A percentile compares a stretch with the other conserved stretches of the same genome.
Evolutionary conservation across 805 yeast genomes (phyloP).

Genomic region (Sugiyamaella valdiviana): DNA sequence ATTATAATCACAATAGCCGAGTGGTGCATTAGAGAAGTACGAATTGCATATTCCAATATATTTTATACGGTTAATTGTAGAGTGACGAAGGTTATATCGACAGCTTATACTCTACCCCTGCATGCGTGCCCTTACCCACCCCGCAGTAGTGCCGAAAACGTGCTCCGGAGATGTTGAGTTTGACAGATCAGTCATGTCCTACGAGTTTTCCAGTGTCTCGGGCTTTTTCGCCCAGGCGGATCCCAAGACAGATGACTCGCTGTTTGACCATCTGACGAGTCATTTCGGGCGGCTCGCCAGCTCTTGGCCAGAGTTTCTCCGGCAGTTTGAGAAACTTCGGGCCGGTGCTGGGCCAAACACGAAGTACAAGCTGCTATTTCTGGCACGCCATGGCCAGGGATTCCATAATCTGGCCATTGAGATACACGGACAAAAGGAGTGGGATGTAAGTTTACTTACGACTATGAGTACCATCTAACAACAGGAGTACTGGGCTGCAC

Average conservation of each 20-base stretch:
- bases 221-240: slow-evolving; percentile 42
- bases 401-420: slow-evolving; percentile 44
- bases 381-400: slow-evolving; percentile 52
- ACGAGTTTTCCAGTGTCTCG: slow-evolving; percentile 28
- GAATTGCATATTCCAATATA: no score
- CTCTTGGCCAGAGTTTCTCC: slow-evolving; percentile 34
- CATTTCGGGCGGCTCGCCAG: slow-evolving; percentile 36
- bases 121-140: background rate
- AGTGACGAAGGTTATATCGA: background rate
- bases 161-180: background rate
- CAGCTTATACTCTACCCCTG: no score
- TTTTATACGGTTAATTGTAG: no score
- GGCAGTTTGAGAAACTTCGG: slow-evolving; percentile 30
- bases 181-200: background rate
- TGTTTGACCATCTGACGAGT: slow-evolving; percentile 39
- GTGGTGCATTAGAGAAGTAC: no score
- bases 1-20: no score
- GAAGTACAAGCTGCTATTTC: slow-evolving; percentile 41
- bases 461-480: background rate
- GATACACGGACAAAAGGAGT: slow-evolving; percentile 40
- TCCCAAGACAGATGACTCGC: slow-evolving; percentile 37
- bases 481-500: slow-evolving; percentile 13
- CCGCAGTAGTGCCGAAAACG: background rate
- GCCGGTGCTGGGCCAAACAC: slow-evolving; percentile 25
- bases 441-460: slow-evolving; percentile 31